Base-by-base conservation (phyloP, 306 rosid species). In the Senna siamea region DNA sequence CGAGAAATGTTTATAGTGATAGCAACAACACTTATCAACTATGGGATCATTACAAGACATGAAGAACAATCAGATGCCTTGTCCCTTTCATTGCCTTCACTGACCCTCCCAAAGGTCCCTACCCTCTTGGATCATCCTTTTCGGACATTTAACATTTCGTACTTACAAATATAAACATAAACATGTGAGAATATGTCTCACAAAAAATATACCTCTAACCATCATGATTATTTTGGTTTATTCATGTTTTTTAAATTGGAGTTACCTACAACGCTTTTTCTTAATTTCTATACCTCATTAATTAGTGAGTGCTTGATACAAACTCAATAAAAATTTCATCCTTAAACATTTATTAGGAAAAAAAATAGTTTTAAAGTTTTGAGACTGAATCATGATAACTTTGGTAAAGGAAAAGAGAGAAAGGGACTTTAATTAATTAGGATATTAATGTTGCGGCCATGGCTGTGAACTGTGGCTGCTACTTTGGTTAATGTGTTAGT, bases 31-130 rank as follows among this genome's bases (percentile, higher is more conserved):
- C 26, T 53, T 37, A 64, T 47, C 62, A 28, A 35, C 69, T 47
- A 51, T 41, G 35, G 72, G 76, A 73, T 73, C 81, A 72, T 75
- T 70, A 12, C 66, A 65, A 72, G 81, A 74, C 85, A 84, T 41
- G 76, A 74, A 78, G 88, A 84, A 84, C 77, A 81, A 84, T 78
- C 83, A 80, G 54, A 44, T 26, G 87, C 63, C 14, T 22, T 46
- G 84, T 83, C 79, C 58, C 76, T 75, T 71, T 84, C 82, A 48
- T 11, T 37, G 43, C 18, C 37, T 62, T 63, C 81, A 41, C 30
- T 15, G 17, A 0, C 3, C 52, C 19, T 47, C n/a, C n/a, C 15
- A 3, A 15, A 50, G 9, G 54, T 53, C 30, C 34, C 14, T 46
- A 46, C 51, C 51, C 51, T n/a, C 30, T 12, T 57, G 18, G 19